Evolutionary conservation across 176 grass and related monocot species (phyloP).

Genomic region (Areca catechu): DNA sequence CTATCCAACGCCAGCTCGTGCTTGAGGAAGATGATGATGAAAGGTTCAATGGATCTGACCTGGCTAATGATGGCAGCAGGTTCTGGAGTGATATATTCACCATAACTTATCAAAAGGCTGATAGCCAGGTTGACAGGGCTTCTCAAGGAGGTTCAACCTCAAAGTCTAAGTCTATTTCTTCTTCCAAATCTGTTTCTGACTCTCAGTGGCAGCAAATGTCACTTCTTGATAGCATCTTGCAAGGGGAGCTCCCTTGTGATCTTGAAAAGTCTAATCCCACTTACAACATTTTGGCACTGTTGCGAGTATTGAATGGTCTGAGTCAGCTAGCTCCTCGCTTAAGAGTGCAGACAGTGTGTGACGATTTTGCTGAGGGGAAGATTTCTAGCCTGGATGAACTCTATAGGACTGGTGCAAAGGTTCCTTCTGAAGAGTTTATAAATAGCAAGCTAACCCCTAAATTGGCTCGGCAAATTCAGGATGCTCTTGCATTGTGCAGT

Average conservation of each 20-base stretch:
- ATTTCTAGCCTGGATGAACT: conserved; percentile 32
- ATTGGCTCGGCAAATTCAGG: conserved; percentile 81
- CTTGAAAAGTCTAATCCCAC: conserved; percentile 59
- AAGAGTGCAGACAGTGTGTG: conserved; percentile 38
- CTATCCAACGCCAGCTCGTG: conserved; percentile 55
- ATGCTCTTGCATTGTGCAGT: conserved; percentile 78
- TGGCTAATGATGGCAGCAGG: conserved; percentile 57
- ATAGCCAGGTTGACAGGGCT: conserved; percentile 30
- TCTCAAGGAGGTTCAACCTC: conserved; percentile 28
- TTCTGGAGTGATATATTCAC: conserved; percentile 83
- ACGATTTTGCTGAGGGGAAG: conserved; percentile 62
- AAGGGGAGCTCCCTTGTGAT: conserved; percentile 73
- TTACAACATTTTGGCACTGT: conserved; percentile 67
- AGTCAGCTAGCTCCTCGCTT: conserved; percentile 67
- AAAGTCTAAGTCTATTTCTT: conserved; percentile 35
- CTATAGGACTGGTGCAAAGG: conserved; percentile 31
- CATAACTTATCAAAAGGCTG: conserved; percentile 87
- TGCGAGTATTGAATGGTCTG: conserved; percentile 60
- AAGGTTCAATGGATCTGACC: conserved; percentile 40
- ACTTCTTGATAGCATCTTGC: conserved; percentile 79
- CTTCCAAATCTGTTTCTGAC: conserved; percentile 25
- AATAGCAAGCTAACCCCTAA: conserved; percentile 84
- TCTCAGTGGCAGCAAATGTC: conserved; percentile 21
- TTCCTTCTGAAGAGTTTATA: conserved; percentile 62
- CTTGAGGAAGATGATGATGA: conserved; percentile 68